phyloP scores from a whole-genome alignment of 257 asterid species.

The Forsythia viridissima region DNA sequence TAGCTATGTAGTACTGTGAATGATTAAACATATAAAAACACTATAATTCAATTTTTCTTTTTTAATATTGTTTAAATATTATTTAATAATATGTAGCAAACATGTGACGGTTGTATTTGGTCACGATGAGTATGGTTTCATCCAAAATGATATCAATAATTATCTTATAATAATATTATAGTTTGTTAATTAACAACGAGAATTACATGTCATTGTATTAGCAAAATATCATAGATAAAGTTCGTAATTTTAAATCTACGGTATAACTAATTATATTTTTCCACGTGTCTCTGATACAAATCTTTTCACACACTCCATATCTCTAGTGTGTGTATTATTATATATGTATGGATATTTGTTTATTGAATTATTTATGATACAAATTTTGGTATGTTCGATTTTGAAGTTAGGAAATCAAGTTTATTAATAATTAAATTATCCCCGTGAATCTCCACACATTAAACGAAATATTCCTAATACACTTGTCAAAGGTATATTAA shows the following conservation, averaged over 20 bases:
- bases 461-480: background rate
- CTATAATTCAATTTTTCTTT: too few relatives aligned
- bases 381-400: background rate
- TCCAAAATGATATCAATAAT: too few relatives aligned
- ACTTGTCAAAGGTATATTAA: background rate
- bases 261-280: background rate
- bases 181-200: too few relatives aligned
- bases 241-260: background rate
- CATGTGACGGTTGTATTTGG: background rate
- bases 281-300: background rate
- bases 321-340: background rate
- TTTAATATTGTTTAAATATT: too few relatives aligned
- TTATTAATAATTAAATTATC: background rate
- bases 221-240: too few relatives aligned
- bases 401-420: background rate
- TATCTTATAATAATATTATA: too few relatives aligned
- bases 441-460: background rate
- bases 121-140: background rate
- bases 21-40: too few relatives aligned
- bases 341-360: background rate
- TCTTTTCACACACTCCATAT: background rate
- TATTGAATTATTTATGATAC: too few relatives aligned
- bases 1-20: too few relatives aligned
- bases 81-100: too few relatives aligned
- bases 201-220: background rate